A percentile compares a stretch with the other conserved stretches of the same genome.
Evolutionary conservation across 1,284 basidiomycete species (phyloP).

Genomic region (Boletus sp.): DNA sequence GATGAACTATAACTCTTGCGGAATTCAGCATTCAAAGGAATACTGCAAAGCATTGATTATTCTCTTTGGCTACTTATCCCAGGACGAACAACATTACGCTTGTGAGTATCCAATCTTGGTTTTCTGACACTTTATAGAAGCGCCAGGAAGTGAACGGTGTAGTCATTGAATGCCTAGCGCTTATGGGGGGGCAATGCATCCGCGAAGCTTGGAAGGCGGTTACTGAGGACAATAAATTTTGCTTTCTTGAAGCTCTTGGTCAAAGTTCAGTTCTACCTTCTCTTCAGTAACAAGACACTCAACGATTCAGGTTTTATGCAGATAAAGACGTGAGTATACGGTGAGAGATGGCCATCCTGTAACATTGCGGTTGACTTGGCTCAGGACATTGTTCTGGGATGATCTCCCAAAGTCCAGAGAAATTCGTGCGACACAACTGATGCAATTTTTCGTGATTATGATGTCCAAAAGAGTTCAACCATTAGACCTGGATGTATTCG

Average conservation of each 20-base stretch:
- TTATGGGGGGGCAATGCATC: constrained; percentile 13
- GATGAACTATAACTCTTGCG: constrained; percentile 22
- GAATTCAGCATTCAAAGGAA: constrained; percentile 29
- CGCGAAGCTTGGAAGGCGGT: constrained; percentile 25
- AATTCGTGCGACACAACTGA: constrained; percentile 19
- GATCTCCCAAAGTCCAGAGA: constrained; percentile 10
- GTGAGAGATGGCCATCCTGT: background rate
- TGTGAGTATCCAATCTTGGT: constrained; percentile 23
- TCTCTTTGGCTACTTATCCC: constrained; percentile 34
- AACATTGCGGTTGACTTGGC: background rate
- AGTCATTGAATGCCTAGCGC: constrained; percentile 38
- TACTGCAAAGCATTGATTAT: constrained; percentile 35
- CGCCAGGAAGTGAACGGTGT: constrained; percentile 40
- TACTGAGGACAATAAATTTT: constrained; percentile 9
- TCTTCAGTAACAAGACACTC: constrained; percentile 1
- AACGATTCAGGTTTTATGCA: constrained; percentile 19
- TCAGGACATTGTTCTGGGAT: constrained; percentile 15
- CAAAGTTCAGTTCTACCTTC: constrained; percentile 20
- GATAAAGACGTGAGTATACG: constrained; percentile 18
- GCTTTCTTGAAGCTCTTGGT: constrained; percentile 16
- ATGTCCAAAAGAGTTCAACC: constrained; percentile 19
- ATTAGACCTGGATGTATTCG: constrained; percentile 1
- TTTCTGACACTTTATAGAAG: background rate
- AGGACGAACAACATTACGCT: constrained; percentile 20
- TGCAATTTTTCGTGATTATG: constrained; percentile 28